Percentiles rank a stretch among this genome's conserved stretches.
phyloP scores from a whole-genome alignment of 768 basidiomycete genomes.

The Lactarius sanguifluus region DNA sequence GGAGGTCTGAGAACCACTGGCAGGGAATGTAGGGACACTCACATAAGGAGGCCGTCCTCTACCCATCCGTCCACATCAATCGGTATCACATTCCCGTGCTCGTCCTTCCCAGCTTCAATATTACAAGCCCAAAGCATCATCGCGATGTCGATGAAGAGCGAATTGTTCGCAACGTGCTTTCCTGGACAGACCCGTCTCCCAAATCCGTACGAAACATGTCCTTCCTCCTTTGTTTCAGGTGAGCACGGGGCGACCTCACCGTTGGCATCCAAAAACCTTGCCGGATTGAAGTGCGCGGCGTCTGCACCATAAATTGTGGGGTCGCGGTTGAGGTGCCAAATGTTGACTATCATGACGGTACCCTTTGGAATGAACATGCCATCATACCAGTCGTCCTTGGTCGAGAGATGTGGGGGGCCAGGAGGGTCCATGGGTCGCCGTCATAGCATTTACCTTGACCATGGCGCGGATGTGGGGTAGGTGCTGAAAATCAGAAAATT shows the following conservation, averaged over 20 bases:
- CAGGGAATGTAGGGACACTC: neutral
- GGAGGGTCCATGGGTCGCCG: constrained; percentile 2
- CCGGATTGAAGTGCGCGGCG: constrained; percentile 29
- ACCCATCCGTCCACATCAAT: constrained; percentile 10
- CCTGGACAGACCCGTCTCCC: constrained; percentile 27
- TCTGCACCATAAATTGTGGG: constrained; percentile 33
- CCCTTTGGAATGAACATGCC: constrained; percentile 38
- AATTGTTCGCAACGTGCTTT: constrained; percentile 29
- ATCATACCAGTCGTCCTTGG: constrained; percentile 34
- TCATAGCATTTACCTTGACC: constrained; percentile 25
- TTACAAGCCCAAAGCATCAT: constrained; percentile 33
- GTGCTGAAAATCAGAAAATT: constrained; percentile 15
- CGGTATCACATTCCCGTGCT: constrained; percentile 2
- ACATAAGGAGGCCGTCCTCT: neutral
- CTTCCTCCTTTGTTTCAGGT: constrained; percentile 28
- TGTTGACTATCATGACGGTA: constrained; percentile 36
- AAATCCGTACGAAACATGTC: constrained; percentile 30
- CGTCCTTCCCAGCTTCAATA: constrained; percentile 12
- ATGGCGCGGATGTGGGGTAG: constrained; percentile 26
- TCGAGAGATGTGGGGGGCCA: constrained; percentile 27
- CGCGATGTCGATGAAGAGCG: constrained; percentile 37
- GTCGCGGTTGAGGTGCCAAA: constrained; percentile 33
- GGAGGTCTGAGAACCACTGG: too few species aligned
- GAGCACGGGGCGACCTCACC: constrained; percentile 22
- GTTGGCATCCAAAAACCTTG: constrained; percentile 31